Evolutionary conservation across 129 eudicot genomes (phyloP).

Genomic region (Arctium minus): DNA sequence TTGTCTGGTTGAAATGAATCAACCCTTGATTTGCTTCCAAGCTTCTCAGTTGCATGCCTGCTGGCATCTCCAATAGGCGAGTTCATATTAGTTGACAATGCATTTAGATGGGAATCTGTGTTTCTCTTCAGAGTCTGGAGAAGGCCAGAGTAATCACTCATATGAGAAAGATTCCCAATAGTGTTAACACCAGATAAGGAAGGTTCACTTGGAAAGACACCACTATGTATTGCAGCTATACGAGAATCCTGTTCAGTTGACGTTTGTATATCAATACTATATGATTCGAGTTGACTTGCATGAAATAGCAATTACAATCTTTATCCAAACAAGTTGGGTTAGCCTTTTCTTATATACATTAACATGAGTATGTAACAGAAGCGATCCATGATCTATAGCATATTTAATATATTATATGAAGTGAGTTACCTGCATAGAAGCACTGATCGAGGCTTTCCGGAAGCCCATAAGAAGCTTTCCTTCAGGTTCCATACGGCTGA

Average conservation of each 20-base stretch:
- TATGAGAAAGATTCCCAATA: conserved; percentile 44
- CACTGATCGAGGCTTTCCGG: conserved; percentile 63
- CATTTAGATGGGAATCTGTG: conserved; percentile 50
- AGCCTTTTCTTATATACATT: background rate
- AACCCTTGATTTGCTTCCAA: conserved; percentile 34
- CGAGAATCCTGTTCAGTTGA: conserved; percentile 46
- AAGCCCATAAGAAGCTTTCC: conserved; percentile 98
- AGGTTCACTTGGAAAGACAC: conserved; percentile 39
- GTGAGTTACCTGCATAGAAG: conserved; percentile 54
- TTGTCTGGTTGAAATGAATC: conserved; percentile 58
- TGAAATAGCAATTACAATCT: background rate
- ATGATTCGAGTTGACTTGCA: background rate
- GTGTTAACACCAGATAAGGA: conserved; percentile 29
- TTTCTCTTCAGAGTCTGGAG: conserved; percentile 69
- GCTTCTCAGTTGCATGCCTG: conserved; percentile 38
- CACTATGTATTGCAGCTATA: conserved; percentile 36
- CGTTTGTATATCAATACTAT: background rate
- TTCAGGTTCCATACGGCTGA: conserved; percentile 98
- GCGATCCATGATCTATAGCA: background rate
- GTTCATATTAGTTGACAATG: conserved; percentile 44
- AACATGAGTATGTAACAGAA: background rate
- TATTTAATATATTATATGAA: background rate
- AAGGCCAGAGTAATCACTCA: conserved; percentile 55
- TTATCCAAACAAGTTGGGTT: background rate
- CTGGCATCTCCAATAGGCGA: conserved; percentile 43